A percentile compares a stretch with the other conserved stretches of the same genome.
Evolutionary conservation across 1,139 yeast genomes (phyloP).

Genomic region (Cylindricascospora bacillispora): DNA sequence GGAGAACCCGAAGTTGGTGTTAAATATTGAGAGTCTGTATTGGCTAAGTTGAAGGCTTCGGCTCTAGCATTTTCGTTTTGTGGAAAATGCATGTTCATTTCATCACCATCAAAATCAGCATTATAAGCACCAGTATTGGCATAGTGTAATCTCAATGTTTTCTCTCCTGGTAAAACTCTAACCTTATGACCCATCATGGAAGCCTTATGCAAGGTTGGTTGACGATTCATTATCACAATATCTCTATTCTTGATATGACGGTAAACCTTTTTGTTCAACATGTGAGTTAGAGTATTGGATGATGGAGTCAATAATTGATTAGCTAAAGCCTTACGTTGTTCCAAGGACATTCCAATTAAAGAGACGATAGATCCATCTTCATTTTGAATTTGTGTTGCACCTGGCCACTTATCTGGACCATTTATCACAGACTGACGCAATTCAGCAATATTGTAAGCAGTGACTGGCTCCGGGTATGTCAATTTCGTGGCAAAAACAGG

Average conservation of each 20-base stretch:
- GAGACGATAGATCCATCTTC: constrained; percentile 89
- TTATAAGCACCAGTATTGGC: constrained; percentile 99
- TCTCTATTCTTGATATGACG: constrained; percentile 92
- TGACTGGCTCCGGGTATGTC: constrained; percentile 97
- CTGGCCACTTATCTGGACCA: constrained; percentile 98
- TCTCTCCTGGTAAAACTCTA: constrained; percentile 92
- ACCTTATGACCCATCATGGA: constrained; percentile 99
- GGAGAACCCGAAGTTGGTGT: constrained; percentile 99
- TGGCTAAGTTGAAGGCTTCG: constrained; percentile 88
- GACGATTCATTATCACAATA: constrained; percentile 96
- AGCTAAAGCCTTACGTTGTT: constrained; percentile 93
- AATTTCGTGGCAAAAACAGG: constrained; percentile 93
- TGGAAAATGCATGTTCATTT: constrained; percentile 99
- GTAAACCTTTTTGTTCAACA: constrained; percentile 79
- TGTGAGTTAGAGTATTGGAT: constrained; percentile 33
- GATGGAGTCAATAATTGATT: constrained; percentile 89
- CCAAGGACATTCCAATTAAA: constrained; percentile 76
- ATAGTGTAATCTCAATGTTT: constrained; percentile 90
- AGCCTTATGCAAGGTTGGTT: constrained; percentile 97
- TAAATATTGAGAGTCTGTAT: constrained; percentile 92
- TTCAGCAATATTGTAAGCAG: constrained; percentile 83
- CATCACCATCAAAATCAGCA: constrained; percentile 99
- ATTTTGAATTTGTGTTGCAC: constrained; percentile 91
- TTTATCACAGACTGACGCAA: constrained; percentile 90
- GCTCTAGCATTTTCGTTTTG: constrained; percentile 97